A percentile compares a stretch with the other conserved stretches of the same genome.
Conservation (phyloP, 2,329 filamentous ascomycete species). For the Blumeria hordei region DNA sequence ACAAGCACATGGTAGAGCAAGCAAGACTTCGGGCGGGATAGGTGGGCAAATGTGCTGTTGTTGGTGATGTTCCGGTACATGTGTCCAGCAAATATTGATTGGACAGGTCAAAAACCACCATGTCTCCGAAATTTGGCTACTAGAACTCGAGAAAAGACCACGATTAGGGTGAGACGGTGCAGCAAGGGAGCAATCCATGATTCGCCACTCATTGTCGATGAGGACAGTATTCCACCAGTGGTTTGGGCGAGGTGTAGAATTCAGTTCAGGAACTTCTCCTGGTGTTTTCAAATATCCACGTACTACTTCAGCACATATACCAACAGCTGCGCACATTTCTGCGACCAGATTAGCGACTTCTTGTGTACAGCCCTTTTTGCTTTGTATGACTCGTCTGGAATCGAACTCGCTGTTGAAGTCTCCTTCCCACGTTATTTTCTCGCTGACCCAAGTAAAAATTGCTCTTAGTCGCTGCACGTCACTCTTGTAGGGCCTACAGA, state of each 20-base stretch:
- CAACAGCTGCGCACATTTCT: conserved; percentile 84
- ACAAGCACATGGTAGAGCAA: conserved; percentile 67
- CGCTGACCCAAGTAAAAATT: conserved; percentile 95
- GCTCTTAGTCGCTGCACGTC: conserved; percentile 81
- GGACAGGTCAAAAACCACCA: conserved; percentile 93
- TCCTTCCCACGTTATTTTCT: conserved; percentile 88
- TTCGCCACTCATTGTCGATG: conserved; percentile 84
- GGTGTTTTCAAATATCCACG: conserved; percentile 78
- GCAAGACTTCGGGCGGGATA: conserved; percentile 60
- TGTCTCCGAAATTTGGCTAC: conserved; percentile 45
- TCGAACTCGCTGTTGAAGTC: conserved; percentile 73
- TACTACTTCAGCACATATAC: conserved; percentile 67
- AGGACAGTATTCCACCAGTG: conserved; percentile 96
- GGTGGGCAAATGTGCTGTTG: conserved; percentile 89
- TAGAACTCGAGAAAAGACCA: conserved; percentile 48
- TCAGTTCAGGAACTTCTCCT: conserved; percentile 59
- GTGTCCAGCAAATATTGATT: conserved; percentile 80
- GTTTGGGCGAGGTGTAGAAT: conserved; percentile 65
- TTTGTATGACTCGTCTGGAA: conserved; percentile 59
- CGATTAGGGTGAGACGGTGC: conserved; percentile 75
- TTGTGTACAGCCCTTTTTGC: conserved; percentile 60
- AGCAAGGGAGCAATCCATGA: conserved; percentile 83
- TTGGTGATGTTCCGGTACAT: conserved; percentile 64
- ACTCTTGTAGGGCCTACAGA: conserved; percentile 82
- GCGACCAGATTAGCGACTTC: conserved; percentile 74